Percentiles rank a stretch among this genome's conserved stretches.
Conservation (phyloP, 2,329 filamentous ascomycete species). For the Xylogone sp. region DNA sequence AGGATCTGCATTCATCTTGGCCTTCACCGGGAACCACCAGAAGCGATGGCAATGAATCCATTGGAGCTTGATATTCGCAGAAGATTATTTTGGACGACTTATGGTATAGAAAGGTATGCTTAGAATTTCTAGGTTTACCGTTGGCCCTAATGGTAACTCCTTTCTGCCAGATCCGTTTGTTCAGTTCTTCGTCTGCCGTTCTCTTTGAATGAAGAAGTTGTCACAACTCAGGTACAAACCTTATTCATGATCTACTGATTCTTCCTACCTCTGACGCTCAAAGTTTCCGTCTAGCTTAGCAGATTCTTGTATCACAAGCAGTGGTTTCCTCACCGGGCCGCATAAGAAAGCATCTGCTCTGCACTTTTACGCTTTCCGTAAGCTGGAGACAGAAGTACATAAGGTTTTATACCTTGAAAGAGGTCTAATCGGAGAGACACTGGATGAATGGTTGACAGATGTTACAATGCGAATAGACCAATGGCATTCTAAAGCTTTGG, state of each 20-base stretch:
- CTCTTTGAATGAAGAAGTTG: conserved; percentile 4
- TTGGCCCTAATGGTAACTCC: neutral
- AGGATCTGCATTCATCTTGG: conserved; percentile 1
- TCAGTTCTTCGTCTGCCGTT: conserved; percentile 3
- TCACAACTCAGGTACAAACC: neutral
- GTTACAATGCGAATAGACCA: conserved; percentile 6
- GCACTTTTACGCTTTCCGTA: conserved; percentile 12
- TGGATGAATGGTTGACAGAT: conserved; percentile 9
- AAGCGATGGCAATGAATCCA: neutral
- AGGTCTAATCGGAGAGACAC: neutral
- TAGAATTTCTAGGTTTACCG: neutral
- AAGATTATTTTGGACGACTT: conserved; percentile 1
- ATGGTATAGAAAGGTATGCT: conserved; percentile 1
- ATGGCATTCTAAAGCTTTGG: conserved; percentile 11
- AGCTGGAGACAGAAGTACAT: conserved; percentile 13
- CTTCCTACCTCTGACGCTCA: neutral
- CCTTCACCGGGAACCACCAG: conserved; percentile 1
- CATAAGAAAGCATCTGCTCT: conserved; percentile 10
- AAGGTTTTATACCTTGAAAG: conserved; percentile 11
- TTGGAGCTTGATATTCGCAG: neutral
- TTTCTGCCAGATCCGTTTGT: conserved; percentile 2
- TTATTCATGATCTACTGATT: neutral
- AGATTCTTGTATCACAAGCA: neutral
- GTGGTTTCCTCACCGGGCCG: neutral
- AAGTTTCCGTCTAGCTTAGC: neutral